Percentiles rank a stretch among this genome's conserved stretches.
Evolutionary conservation across 164 flowering plant species (phyloP).

Genomic region (Aristolochia fimbriata): DNA sequence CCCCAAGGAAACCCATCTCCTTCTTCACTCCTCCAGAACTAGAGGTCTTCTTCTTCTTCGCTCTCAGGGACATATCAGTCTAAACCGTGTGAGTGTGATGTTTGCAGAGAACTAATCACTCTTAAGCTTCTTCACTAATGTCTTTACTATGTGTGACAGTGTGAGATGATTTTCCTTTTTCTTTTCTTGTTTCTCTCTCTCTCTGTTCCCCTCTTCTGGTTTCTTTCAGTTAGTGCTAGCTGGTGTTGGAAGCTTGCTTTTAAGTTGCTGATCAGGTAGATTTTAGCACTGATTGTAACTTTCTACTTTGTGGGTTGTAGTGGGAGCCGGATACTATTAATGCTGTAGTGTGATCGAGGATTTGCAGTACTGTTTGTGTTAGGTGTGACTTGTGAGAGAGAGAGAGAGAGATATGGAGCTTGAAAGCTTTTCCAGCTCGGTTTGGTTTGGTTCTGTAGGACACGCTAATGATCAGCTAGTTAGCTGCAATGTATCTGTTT

Average conservation of each 20-base stretch:
- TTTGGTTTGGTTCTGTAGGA: slow-evolving; percentile 2
- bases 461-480: slow-evolving; percentile 5
- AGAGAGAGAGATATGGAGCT: not conserved
- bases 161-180: slow-evolving; percentile 5
- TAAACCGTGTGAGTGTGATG: slow-evolving; percentile 1
- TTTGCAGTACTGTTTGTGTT: not conserved
- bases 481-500: not conserved
- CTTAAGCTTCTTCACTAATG: not conserved
- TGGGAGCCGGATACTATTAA: too few relatives aligned
- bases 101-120: not conserved
- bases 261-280: slow-evolving; percentile 3
- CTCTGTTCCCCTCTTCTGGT: too few relatives aligned
- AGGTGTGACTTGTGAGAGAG: not conserved
- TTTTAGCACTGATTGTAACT: not conserved
- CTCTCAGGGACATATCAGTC: slow-evolving; percentile 17
- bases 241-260: not conserved
- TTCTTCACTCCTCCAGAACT: slow-evolving; percentile 37
- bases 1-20: slow-evolving; percentile 14
- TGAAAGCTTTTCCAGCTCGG: slow-evolving; percentile 2
- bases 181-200: not conserved
- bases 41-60: slow-evolving; percentile 41
- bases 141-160: not conserved
- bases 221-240: not conserved
- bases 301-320: not conserved
- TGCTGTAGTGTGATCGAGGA: not conserved